Evolutionary conservation across 1,284 basidiomycete species (phyloP).

Genomic region (Ustilago shanxiensis): DNA sequence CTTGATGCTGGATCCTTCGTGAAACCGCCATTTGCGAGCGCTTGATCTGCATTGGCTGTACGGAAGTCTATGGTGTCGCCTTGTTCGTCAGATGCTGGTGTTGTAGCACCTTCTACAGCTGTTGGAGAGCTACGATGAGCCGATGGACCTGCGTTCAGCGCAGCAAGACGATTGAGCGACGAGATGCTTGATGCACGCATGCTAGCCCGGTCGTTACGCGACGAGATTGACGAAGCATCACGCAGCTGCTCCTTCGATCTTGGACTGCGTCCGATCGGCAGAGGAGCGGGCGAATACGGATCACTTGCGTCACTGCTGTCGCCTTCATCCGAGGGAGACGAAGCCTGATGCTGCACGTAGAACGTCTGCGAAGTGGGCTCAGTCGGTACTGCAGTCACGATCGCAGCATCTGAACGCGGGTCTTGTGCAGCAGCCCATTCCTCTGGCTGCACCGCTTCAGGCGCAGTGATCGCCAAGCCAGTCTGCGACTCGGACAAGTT

Average conservation of each 20-base stretch:
- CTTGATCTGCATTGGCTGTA: background rate
- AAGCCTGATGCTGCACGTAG: slow-evolving; percentile 25
- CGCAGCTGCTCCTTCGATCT: slow-evolving; percentile 38
- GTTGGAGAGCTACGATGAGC: slow-evolving; percentile 2
- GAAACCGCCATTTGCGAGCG: background rate
- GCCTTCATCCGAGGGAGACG: slow-evolving; percentile 23
- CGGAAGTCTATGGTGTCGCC: background rate
- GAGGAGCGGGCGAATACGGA: slow-evolving; percentile 39
- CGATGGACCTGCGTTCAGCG: slow-evolving; percentile 9
- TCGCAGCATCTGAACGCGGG: background rate
- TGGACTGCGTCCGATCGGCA: slow-evolving; percentile 37
- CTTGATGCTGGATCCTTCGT: background rate
- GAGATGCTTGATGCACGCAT: slow-evolving; percentile 27
- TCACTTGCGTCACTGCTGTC: slow-evolving; percentile 26
- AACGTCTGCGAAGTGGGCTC: slow-evolving; percentile 5
- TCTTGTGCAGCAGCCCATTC: slow-evolving; percentile 13
- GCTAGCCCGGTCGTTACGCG: slow-evolving; percentile 23
- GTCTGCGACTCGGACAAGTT: slow-evolving; percentile 26
- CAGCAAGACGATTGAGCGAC: slow-evolving; percentile 29
- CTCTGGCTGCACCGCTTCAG: slow-evolving; percentile 34
- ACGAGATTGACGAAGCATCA: slow-evolving; percentile 30
- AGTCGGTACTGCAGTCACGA: background rate
- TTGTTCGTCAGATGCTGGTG: slow-evolving; percentile 1
- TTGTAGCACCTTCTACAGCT: background rate
- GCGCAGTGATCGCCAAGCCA: slow-evolving; percentile 31